Conservation (phyloP, 2,329 filamentous ascomycete genomes). For the Epichloe brachyelytri region DNA sequence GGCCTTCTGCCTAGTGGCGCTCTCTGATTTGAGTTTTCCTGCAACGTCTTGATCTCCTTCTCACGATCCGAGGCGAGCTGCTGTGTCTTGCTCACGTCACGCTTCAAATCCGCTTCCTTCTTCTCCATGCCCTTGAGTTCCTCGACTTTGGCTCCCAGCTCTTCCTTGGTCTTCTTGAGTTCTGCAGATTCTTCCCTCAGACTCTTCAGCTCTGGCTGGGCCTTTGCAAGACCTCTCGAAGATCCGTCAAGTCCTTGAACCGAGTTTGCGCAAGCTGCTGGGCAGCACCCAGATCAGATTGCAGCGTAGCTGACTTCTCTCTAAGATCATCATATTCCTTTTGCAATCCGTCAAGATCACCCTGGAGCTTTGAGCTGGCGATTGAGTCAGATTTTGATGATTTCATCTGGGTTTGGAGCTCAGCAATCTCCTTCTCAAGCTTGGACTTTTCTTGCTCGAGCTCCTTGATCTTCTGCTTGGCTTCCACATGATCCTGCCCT, state of each 20-base stretch:
- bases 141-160: conserved; percentile 43
- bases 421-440: conserved; percentile 47
- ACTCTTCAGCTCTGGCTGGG: conserved; percentile 72
- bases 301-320: conserved; percentile 52
- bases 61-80: conserved; percentile 63
- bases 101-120: conserved; percentile 67
- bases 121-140: conserved; percentile 69
- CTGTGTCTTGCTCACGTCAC: conserved; percentile 58
- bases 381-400: conserved; percentile 21
- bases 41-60: conserved; percentile 60
- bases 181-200: conserved; percentile 65
- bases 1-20: conserved; percentile 53
- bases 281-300: conserved; percentile 74
- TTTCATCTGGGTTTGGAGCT: conserved; percentile 58
- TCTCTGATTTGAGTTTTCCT: conserved; percentile 66
- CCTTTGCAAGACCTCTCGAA: conserved; percentile 66
- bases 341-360: conserved; percentile 44
- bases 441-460: conserved; percentile 56
- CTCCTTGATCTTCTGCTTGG: conserved; percentile 63
- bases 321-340: conserved; percentile 55
- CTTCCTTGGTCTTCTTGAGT: conserved; percentile 63
- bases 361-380: conserved; percentile 41
- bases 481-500: conserved; percentile 72
- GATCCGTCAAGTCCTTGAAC: conserved; percentile 76
- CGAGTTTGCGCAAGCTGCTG: conserved; percentile 76